Evolutionary conservation across 208 protist genomes (phyloP).

Genomic region (Trypanosoma melophagium): DNA sequence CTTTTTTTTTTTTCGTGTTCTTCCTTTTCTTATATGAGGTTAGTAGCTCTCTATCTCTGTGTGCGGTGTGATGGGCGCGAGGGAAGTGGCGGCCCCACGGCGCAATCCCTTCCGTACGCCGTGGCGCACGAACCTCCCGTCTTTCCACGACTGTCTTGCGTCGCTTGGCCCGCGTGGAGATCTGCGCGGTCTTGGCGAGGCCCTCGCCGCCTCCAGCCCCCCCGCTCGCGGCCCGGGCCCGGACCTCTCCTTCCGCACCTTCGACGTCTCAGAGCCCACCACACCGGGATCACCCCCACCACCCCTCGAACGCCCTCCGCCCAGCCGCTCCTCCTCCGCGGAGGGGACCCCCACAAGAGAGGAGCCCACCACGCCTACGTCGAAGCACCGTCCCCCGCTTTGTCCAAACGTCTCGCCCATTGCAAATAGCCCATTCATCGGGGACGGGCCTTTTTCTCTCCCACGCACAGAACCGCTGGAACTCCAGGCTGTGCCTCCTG

Average conservation of each 20-base stretch:
- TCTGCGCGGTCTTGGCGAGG: constrained; percentile 24
- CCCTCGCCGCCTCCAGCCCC: constrained; percentile 16
- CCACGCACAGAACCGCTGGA: constrained; percentile 25
- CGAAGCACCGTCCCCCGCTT: constrained; percentile 12
- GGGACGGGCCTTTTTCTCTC: constrained; percentile 3
- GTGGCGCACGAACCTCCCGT: constrained; percentile 23
- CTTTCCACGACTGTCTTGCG: constrained; percentile 23
- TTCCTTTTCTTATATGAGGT: no score
- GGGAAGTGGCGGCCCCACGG: not conserved
- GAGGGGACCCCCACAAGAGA: constrained; percentile 13
- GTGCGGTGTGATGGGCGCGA: not conserved
- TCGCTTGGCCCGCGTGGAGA: constrained; percentile 16
- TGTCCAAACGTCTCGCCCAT: constrained; percentile 31
- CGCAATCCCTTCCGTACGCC: constrained; percentile 26
- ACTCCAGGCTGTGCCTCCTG: not conserved
- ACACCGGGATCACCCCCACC: constrained; percentile 21
- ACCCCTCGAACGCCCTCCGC: constrained; percentile 15
- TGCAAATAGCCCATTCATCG: constrained; percentile 15
- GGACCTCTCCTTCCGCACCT: constrained; percentile 27
- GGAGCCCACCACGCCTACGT: not conserved
- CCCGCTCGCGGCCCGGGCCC: not conserved
- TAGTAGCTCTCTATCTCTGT: not conserved
- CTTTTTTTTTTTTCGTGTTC: not conserved
- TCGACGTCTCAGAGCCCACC: constrained; percentile 28
- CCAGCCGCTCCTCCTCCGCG: constrained; percentile 6